A percentile compares a stretch with the other conserved stretches of the same genome.
These are phyloP conservation scores for Cordyceps militaris DNA, from an alignment of 2,329 filamentous ascomycete species.

Conservation along the genomic window DNA sequence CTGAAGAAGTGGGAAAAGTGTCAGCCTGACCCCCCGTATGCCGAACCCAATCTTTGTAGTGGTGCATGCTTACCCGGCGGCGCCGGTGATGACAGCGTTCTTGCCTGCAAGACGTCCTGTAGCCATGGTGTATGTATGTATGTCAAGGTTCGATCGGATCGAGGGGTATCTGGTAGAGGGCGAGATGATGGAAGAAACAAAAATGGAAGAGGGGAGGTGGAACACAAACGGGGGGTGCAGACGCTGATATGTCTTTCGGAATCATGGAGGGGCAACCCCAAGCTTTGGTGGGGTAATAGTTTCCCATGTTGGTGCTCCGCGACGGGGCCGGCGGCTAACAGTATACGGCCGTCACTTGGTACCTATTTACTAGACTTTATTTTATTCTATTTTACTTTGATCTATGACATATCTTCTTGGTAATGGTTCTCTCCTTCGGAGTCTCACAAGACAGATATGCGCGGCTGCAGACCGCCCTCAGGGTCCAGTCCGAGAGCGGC, in stretches of 20 bases:
- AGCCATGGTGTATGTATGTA: constrained; percentile 7
- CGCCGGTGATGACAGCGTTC: constrained; percentile 71
- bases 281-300: constrained; percentile 7
- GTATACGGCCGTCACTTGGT: neutral
- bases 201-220: neutral
- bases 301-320: neutral
- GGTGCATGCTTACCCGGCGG: constrained; percentile 64
- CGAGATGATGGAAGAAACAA: neutral
- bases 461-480: constrained; percentile 7
- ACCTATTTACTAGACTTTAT: neutral
- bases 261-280: constrained; percentile 9
- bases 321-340: neutral
- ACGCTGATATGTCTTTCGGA: constrained; percentile 3
- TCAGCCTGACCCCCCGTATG: neutral
- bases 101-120: constrained; percentile 50
- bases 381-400: neutral
- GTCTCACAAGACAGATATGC: neutral
- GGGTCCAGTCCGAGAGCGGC: constrained; percentile 6
- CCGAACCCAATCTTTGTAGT: neutral
- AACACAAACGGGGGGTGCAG: neutral
- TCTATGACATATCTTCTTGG: neutral
- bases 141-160: neutral
- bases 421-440: neutral
- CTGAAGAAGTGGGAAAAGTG: constrained; percentile 35
- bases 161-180: constrained; percentile 1